Evolutionary conservation across 306 rosid genomes (phyloP).

Genomic region (Dalbergia oliveri): DNA sequence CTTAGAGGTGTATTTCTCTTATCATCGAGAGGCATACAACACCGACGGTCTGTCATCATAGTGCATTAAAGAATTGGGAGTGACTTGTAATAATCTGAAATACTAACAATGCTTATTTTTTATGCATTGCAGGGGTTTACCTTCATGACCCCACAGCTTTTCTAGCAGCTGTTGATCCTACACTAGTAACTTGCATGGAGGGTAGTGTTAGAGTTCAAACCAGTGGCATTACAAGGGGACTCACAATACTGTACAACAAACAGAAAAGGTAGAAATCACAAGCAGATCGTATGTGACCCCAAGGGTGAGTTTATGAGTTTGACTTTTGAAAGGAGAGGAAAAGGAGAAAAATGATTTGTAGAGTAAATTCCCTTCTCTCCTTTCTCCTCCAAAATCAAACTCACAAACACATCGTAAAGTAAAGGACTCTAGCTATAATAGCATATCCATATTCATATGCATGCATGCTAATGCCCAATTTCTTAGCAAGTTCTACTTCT

Average conservation of each 20-base stretch:
- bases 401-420: no score
- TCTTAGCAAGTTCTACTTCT: background rate
- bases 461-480: constrained; percentile 3
- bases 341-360: no score
- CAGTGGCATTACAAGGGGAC: constrained; percentile 87
- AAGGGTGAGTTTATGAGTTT: no score
- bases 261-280: constrained; percentile 71
- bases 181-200: constrained; percentile 77
- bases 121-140: constrained; percentile 77
- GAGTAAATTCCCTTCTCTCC: no score
- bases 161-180: constrained; percentile 83
- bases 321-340: no score
- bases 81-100: constrained; percentile 18
- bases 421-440: background rate
- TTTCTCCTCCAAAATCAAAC: no score
- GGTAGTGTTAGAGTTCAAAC: constrained; percentile 95
- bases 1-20: constrained; percentile 77
- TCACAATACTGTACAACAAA: constrained; percentile 74
- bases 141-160: constrained; percentile 91
- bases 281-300: constrained; percentile 21
- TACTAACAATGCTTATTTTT: constrained; percentile 41
- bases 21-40: constrained; percentile 75
- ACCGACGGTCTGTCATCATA: constrained; percentile 61
- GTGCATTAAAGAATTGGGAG: constrained; percentile 25
- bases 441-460: constrained; percentile 24